A percentile compares a stretch with the other conserved stretches of the same genome.
phyloP scores from a whole-genome alignment of 306 rosid species.

The Prunus mongolica region DNA sequence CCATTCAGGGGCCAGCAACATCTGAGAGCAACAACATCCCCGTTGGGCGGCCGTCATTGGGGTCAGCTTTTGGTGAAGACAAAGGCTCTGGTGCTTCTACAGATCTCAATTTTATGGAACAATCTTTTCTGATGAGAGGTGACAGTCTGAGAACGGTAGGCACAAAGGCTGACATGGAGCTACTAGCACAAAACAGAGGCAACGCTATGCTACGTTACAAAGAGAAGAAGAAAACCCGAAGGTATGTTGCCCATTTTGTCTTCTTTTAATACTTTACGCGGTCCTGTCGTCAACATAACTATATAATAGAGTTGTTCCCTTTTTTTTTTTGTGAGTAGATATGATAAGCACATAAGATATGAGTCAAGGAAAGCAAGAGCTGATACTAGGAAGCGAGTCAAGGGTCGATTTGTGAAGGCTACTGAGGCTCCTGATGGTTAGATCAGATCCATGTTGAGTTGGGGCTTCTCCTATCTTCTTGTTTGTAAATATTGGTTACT shows the following conservation, averaged over 20 bases:
- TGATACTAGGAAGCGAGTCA: conserved; percentile 65
- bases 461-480: conserved; percentile 1
- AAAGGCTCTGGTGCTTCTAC: conserved; percentile 21
- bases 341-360: conserved; percentile 64
- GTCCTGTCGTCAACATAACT: not conserved
- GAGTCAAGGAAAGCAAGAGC: conserved; percentile 77
- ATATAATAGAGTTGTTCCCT: not conserved
- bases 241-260: conserved; percentile 22
- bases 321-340: conserved; percentile 24
- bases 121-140: conserved; percentile 29
- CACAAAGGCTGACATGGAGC: conserved; percentile 40
- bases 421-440: conserved; percentile 31
- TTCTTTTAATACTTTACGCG: not conserved
- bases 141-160: conserved; percentile 34
- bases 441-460: not conserved
- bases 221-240: conserved; percentile 70
- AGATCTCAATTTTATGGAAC: conserved; percentile 28
- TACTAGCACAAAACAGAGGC: conserved; percentile 58
- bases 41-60: conserved; percentile 25
- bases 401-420: conserved; percentile 71
- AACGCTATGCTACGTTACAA: conserved; percentile 73
- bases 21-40: conserved; percentile 51
- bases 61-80: conserved; percentile 24
- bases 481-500: conserved; percentile 25
- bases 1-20: conserved; percentile 52